These are phyloP conservation scores for Daldinia bambusicola DNA, from an alignment of 495 filamentous ascomycete genomes.

Conservation along the genomic window DNA sequence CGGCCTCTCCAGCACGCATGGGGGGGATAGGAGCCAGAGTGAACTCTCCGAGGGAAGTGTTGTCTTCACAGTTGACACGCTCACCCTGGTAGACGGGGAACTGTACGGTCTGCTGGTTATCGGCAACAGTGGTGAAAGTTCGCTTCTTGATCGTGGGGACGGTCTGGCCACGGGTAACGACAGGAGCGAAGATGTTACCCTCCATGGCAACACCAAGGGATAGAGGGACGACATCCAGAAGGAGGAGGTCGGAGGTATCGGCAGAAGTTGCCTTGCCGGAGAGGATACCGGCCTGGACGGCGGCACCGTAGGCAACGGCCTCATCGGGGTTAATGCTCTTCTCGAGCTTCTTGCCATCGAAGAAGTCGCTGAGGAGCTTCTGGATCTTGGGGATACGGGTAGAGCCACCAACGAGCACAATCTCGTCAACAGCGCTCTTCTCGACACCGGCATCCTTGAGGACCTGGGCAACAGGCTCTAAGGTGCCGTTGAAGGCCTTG, in stretches of 20 bases:
- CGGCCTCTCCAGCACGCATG: slow-evolving; percentile 98
- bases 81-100: slow-evolving; percentile 99
- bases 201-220: slow-evolving; percentile 99
- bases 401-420: slow-evolving; percentile 97
- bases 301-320: slow-evolving; percentile 98
- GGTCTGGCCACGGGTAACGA: slow-evolving; percentile 90
- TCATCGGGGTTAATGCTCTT: slow-evolving; percentile 99
- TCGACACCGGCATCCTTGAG: slow-evolving; percentile 95
- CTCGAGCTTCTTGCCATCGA: slow-evolving; percentile 99
- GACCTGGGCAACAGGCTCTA: slow-evolving; percentile 98
- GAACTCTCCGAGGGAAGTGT: slow-evolving; percentile 98
- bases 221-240: slow-evolving; percentile 96
- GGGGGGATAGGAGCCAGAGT: slow-evolving; percentile 95
- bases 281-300: slow-evolving; percentile 97
- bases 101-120: slow-evolving; percentile 96
- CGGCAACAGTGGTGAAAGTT: slow-evolving; percentile 97
- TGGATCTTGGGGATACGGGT: slow-evolving; percentile 99
- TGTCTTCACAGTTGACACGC: slow-evolving; percentile 99
- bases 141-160: slow-evolving; percentile 94
- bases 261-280: slow-evolving; percentile 96
- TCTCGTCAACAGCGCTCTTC: slow-evolving; percentile 96
- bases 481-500: slow-evolving; percentile 93
- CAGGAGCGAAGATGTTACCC: slow-evolving; percentile 98
- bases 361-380: slow-evolving; percentile 98
- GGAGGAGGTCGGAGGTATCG: slow-evolving; percentile 92